Evolutionary conservation across 2,329 filamentous ascomycete species (phyloP).

Genomic region (Aspergillus japonicus): DNA sequence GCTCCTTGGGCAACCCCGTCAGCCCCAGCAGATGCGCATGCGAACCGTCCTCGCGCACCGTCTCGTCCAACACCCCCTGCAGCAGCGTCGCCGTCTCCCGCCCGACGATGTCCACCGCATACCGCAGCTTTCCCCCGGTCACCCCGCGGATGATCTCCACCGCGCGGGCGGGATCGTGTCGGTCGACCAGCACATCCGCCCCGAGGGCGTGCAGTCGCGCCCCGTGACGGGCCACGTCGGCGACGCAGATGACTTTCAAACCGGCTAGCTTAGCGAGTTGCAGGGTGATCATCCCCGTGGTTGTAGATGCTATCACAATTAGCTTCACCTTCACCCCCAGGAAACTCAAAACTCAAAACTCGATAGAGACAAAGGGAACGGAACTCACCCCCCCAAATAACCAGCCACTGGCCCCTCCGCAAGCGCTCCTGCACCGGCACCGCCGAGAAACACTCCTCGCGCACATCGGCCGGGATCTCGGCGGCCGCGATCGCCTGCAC

Average conservation of each 20-base stretch:
- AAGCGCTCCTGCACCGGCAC: slow-evolving; percentile 56
- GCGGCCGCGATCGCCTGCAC: slow-evolving; percentile 50
- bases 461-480: slow-evolving; percentile 60
- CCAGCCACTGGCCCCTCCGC: slow-evolving; percentile 64
- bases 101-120: slow-evolving; percentile 68
- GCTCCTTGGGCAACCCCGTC: slow-evolving; percentile 63
- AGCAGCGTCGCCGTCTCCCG: slow-evolving; percentile 62
- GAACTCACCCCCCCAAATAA: slow-evolving; percentile 70
- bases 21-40: slow-evolving; percentile 64
- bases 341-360: too few species aligned
- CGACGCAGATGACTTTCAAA: slow-evolving; percentile 63
- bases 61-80: slow-evolving; percentile 50
- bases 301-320: slow-evolving; percentile 56
- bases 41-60: slow-evolving; percentile 14
- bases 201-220: slow-evolving; percentile 53
- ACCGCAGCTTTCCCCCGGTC: slow-evolving; percentile 59
- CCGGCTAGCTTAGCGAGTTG: slow-evolving; percentile 68
- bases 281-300: slow-evolving; percentile 64
- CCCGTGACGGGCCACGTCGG: slow-evolving; percentile 67
- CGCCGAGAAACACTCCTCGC: slow-evolving; percentile 60
- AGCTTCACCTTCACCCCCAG: too few species aligned
- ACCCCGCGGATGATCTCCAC: slow-evolving; percentile 62
- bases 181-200: slow-evolving; percentile 68
- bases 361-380: too few species aligned
- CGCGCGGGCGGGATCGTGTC: slow-evolving; percentile 64